These are phyloP conservation scores for Colletotrichum sojae DNA, from an alignment of 2,329 filamentous ascomycete species.

Conservation along the genomic window DNA sequence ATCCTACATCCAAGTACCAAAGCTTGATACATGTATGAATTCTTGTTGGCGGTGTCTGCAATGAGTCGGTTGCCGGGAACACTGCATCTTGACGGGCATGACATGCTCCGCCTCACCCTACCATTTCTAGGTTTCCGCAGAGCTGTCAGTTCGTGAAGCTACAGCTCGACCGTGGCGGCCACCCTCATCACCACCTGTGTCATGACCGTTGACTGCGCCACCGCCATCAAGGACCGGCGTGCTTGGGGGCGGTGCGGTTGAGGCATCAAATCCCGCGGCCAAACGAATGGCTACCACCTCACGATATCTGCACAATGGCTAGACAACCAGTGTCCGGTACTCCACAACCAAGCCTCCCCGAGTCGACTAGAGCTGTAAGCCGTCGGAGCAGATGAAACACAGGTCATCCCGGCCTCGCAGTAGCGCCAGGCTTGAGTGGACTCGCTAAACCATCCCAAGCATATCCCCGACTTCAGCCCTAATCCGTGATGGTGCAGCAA, in stretches of 20 bases:
- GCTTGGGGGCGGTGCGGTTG: too few species aligned
- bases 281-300: not conserved
- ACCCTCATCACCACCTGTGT: not conserved
- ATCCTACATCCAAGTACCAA: too few species aligned
- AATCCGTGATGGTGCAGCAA: not conserved
- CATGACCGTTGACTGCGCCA: not conserved
- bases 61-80: too few species aligned
- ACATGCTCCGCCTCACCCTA: too few species aligned
- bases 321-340: too few species aligned
- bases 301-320: too few species aligned
- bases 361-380: not conserved
- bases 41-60: too few species aligned
- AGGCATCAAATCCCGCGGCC: too few species aligned
- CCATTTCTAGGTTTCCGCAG: too few species aligned
- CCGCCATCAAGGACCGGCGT: not conserved
- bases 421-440: not conserved
- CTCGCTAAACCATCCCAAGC: slow-evolving; percentile 18
- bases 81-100: too few species aligned
- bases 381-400: slow-evolving; percentile 7
- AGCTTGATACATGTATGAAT: too few species aligned
- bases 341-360: too few species aligned
- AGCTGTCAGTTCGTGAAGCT: not conserved
- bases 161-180: not conserved
- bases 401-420: not conserved
- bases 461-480: slow-evolving; percentile 28